Conservation (phyloP, 108 stramenopile species). For the Nitzschia sp. region DNA sequence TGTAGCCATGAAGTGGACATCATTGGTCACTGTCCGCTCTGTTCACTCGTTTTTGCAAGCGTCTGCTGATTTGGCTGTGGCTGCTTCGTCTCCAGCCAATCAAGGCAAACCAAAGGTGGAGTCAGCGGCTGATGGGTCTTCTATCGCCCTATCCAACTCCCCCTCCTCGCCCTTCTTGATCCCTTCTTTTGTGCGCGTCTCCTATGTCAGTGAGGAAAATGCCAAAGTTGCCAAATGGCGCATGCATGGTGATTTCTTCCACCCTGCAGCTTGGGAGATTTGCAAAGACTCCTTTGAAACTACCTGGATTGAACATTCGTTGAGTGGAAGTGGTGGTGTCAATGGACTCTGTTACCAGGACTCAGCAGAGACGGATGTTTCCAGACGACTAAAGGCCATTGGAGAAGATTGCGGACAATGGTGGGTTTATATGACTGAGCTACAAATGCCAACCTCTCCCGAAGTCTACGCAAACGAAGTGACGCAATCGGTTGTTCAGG, state of each 20-base stretch:
- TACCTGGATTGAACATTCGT: conserved; percentile 80
- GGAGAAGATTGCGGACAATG: conserved; percentile 76
- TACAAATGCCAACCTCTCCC: conserved; percentile 82
- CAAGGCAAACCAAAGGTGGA: conserved; percentile 30
- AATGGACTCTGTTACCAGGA: conserved; percentile 57
- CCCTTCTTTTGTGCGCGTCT: conserved; percentile 84
- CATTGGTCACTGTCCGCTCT: conserved; percentile 65
- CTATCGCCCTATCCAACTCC: conserved; percentile 43
- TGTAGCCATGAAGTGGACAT: conserved; percentile 83
- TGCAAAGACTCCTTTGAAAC: conserved; percentile 86
- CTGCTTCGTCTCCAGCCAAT: conserved; percentile 60
- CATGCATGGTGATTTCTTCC: conserved; percentile 86
- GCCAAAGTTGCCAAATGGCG: conserved; percentile 79
- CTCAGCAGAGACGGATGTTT: conserved; percentile 18
- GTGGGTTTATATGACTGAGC: conserved; percentile 88
- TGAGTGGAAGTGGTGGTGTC: conserved; percentile 72
- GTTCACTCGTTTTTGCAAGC: conserved; percentile 79
- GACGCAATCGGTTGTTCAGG: conserved; percentile 68
- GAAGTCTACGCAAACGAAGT: conserved; percentile 86
- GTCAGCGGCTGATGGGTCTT: conserved; percentile 47
- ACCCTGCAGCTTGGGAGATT: conserved; percentile 87
- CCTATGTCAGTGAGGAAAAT: conserved; percentile 87
- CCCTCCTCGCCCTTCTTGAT: conserved; percentile 80
- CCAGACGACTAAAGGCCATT: conserved; percentile 27
- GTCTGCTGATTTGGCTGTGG: conserved; percentile 79